Evolutionary conservation across 2,329 filamentous ascomycete genomes (phyloP).

Genomic region (Aphanocladium album): DNA sequence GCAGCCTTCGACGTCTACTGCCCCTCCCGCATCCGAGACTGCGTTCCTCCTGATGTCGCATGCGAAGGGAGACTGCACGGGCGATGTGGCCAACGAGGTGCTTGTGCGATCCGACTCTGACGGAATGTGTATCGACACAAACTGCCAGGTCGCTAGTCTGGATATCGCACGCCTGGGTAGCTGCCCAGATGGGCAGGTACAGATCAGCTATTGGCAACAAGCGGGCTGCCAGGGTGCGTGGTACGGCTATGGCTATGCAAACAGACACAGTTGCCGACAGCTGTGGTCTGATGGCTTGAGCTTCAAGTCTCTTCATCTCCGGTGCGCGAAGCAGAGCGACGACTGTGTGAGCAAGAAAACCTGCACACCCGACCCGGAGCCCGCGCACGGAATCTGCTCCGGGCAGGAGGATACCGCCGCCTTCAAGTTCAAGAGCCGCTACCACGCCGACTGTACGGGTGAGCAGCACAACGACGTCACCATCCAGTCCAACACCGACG

Average conservation of each 20-base stretch:
- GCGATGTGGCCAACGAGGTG: not conserved
- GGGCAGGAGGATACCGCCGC: not conserved
- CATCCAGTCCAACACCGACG: not conserved
- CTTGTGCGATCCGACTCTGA: not conserved
- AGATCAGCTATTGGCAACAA: constrained; percentile 1
- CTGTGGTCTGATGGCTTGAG: not conserved
- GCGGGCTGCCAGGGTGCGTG: not conserved
- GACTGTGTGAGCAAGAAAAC: not conserved
- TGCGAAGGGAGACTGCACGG: not conserved
- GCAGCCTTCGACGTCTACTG: not conserved
- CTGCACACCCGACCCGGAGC: not conserved
- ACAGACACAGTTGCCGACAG: not conserved
- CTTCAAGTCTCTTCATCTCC: not conserved
- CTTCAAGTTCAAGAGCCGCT: constrained; percentile 3
- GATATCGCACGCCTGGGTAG: not conserved
- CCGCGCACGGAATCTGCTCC: not conserved
- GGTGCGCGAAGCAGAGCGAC: not conserved
- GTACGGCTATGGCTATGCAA: constrained; percentile 3
- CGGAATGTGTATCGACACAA: not conserved
- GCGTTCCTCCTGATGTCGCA: not conserved
- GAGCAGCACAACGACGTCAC: constrained; percentile 4
- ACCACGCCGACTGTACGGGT: constrained; percentile 11
- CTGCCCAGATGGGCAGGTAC: not conserved
- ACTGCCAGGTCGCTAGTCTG: not conserved
- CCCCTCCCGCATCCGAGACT: not conserved